Conservation (phyloP, 306 rosid genomes). For the Prosopis cineraria region DNA sequence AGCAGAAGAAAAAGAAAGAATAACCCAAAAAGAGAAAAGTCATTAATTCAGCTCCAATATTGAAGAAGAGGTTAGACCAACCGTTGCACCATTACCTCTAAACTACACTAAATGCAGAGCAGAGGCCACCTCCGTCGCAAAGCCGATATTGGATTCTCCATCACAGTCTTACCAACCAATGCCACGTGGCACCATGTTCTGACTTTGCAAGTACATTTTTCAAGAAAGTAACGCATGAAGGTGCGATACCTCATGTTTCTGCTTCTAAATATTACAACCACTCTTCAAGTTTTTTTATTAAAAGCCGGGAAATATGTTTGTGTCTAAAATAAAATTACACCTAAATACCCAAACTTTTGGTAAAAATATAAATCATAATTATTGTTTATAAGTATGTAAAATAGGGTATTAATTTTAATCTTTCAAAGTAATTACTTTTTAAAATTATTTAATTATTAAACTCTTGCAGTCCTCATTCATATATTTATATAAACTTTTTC, state of each 20-base stretch:
- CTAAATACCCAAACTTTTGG: background rate
- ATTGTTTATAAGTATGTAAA: too few species aligned
- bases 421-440: too few species aligned
- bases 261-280: background rate
- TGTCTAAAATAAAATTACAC: background rate
- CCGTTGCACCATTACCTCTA: background rate
- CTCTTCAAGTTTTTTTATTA: background rate
- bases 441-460: too few species aligned
- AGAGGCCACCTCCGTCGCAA: background rate
- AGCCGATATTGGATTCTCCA: background rate
- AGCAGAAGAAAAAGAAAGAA: too few species aligned
- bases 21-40: too few species aligned
- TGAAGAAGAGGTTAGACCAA: conserved; percentile 4
- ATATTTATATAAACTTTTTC: too few species aligned
- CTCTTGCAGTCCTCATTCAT: too few species aligned
- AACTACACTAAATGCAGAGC: background rate
- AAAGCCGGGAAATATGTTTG: background rate
- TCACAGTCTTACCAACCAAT: background rate
- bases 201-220: background rate
- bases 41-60: too few species aligned
- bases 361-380: background rate
- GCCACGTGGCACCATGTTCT: background rate
- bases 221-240: background rate
- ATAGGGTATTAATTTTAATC: too few species aligned
- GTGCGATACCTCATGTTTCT: background rate